Percentiles rank a stretch among this genome's conserved stretches.
Conservation (phyloP, 2,329 filamentous ascomycete genomes). For the Elsinoe batatas region DNA sequence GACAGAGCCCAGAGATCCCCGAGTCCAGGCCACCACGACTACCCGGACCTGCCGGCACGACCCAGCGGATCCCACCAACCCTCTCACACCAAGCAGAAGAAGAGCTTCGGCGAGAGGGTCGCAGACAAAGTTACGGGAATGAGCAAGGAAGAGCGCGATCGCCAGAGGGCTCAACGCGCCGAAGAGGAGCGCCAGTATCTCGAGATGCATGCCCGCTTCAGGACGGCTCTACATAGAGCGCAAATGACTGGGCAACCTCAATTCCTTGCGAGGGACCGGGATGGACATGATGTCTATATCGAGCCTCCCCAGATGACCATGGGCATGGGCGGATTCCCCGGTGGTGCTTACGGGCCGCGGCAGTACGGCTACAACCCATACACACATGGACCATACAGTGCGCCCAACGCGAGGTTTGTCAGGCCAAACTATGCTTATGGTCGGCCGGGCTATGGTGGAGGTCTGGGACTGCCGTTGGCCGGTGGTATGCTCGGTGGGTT, state of each 20-base stretch:
- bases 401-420: conserved; percentile 40
- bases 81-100: conserved; percentile 25
- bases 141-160: conserved; percentile 46
- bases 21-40: conserved; percentile 22
- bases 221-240: conserved; percentile 42
- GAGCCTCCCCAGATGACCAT: conserved; percentile 37
- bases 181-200: conserved; percentile 45
- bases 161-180: conserved; percentile 36
- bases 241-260: conserved; percentile 48
- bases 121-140: conserved; percentile 51
- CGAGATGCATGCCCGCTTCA: conserved; percentile 40
- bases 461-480: conserved; percentile 36
- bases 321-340: conserved; percentile 22
- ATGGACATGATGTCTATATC: conserved; percentile 49
- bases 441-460: conserved; percentile 38
- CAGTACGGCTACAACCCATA: conserved; percentile 24
- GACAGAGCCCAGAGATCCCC: conserved; percentile 24
- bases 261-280: conserved; percentile 42
- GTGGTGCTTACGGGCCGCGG: conserved; percentile 21
- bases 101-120: conserved; percentile 43
- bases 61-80: conserved; percentile 18
- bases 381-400: conserved; percentile 36
- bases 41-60: conserved; percentile 26
- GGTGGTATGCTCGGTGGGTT: conserved; percentile 40
- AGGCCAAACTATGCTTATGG: conserved; percentile 41